These are phyloP conservation scores for Neoboletus magnificus DNA, from an alignment of 768 basidiomycete genomes.

Conservation along the genomic window DNA sequence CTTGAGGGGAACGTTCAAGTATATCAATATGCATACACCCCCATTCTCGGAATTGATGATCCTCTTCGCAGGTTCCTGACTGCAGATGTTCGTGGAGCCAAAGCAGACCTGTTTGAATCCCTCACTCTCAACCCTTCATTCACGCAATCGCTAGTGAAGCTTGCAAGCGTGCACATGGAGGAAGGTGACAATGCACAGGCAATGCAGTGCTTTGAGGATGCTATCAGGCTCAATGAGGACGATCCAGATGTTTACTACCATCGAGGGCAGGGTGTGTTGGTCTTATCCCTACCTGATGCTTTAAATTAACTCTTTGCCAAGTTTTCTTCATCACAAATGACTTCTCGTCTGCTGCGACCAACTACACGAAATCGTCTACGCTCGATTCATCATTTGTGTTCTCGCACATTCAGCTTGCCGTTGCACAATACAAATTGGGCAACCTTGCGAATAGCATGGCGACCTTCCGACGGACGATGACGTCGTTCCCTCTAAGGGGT, in stretches of 20 bases:
- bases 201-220: constrained; percentile 89
- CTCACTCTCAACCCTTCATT: constrained; percentile 62
- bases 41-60: not conserved
- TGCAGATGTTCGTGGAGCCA: constrained; percentile 77
- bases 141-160: constrained; percentile 92
- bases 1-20: constrained; percentile 96
- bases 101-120: constrained; percentile 77
- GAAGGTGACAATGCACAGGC: constrained; percentile 77
- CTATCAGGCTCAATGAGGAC: constrained; percentile 72
- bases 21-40: constrained; percentile 23
- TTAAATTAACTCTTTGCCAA: constrained; percentile 25
- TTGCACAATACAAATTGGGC: constrained; percentile 92
- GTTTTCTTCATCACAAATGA: constrained; percentile 96
- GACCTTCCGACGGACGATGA: constrained; percentile 82
- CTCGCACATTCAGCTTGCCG: constrained; percentile 95
- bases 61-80: constrained; percentile 71
- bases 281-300: not conserved
- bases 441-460: constrained; percentile 81
- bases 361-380: constrained; percentile 87
- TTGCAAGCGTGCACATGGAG: constrained; percentile 97
- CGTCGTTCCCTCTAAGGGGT: constrained; percentile 79
- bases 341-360: constrained; percentile 78
- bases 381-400: constrained; percentile 91
- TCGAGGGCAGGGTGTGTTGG: constrained; percentile 78
- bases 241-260: constrained; percentile 99